These are phyloP conservation scores for Sclerotinia borealis DNA, from an alignment of 2,329 filamentous ascomycete genomes.

Conservation along the genomic window DNA sequence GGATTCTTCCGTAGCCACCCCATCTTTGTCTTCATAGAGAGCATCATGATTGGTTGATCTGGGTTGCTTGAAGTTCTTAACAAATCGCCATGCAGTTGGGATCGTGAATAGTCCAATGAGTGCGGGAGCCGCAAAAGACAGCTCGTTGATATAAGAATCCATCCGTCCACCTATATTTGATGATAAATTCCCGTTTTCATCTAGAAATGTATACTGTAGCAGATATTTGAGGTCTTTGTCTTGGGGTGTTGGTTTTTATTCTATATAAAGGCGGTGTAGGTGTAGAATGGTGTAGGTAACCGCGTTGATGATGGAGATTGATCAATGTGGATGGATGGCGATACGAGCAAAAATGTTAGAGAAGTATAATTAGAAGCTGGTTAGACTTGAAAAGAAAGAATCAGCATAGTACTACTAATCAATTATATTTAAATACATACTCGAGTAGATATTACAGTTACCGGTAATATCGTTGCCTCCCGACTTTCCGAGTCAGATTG, in stretches of 20 bases:
- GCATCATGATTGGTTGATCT: slow-evolving; percentile 14
- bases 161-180: slow-evolving; percentile 10
- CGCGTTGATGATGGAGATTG: neutral
- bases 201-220: neutral
- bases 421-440: too few species aligned
- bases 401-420: too few species aligned
- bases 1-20: slow-evolving; percentile 58
- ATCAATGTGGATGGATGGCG: too few species aligned
- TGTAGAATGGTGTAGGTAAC: neutral
- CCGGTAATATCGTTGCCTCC: neutral
- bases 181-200: neutral
- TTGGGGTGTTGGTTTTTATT: neutral
- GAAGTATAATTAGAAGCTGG: neutral
- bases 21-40: slow-evolving; percentile 62
- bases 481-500: neutral
- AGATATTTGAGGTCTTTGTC: neutral
- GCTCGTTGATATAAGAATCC: slow-evolving; percentile 1
- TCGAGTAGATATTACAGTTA: too few species aligned
- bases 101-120: slow-evolving; percentile 20
- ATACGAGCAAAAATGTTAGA: neutral
- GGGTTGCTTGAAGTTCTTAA: slow-evolving; percentile 15
- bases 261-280: slow-evolving; percentile 3
- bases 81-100: slow-evolving; percentile 21
- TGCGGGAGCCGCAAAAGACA: slow-evolving; percentile 8
- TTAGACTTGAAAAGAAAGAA: too few species aligned